Conservation (phyloP, 768 basidiomycete genomes). For the Daedaleopsis nitida region DNA sequence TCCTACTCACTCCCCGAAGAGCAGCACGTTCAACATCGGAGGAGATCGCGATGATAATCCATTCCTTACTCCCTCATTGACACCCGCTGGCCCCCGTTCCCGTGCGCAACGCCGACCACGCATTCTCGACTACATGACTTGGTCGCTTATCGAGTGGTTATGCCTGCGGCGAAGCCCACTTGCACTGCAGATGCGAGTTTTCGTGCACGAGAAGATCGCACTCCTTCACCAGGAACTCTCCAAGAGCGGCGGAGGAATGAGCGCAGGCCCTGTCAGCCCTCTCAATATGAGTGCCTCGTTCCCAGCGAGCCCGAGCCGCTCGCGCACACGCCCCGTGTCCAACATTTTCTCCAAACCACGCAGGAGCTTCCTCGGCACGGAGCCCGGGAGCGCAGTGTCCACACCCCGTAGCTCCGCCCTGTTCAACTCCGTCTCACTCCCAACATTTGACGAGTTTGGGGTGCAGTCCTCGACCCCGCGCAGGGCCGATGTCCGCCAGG, state of each 20-base stretch:
- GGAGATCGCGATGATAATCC: slow-evolving; percentile 21
- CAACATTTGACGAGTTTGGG: slow-evolving; percentile 23
- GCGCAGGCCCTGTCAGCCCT: slow-evolving; percentile 25
- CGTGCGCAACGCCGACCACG: slow-evolving; percentile 44
- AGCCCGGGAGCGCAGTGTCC: slow-evolving; percentile 26
- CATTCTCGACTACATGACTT: slow-evolving; percentile 68
- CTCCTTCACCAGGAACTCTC: slow-evolving; percentile 55
- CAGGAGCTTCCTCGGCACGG: slow-evolving; percentile 38
- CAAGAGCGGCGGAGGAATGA: slow-evolving; percentile 3
- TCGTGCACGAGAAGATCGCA: slow-evolving; percentile 65
- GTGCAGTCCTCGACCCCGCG: slow-evolving; percentile 22
- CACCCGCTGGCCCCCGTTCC: slow-evolving; percentile 31
- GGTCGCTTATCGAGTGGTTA: slow-evolving; percentile 71
- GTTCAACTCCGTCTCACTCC: slow-evolving; percentile 32
- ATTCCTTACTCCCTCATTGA: slow-evolving; percentile 20
- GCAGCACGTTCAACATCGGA: slow-evolving; percentile 18
- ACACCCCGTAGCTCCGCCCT: slow-evolving; percentile 48
- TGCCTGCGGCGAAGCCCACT: slow-evolving; percentile 66
- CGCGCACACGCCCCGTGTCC: slow-evolving; percentile 46
- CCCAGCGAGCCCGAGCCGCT: slow-evolving; percentile 13
- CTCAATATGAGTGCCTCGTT: slow-evolving; percentile 5
- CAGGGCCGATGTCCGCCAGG: slow-evolving; percentile 32
- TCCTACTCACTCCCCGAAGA: slow-evolving; percentile 50
- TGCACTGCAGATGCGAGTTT: slow-evolving; percentile 62
- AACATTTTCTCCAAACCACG: slow-evolving; percentile 62